A percentile compares a stretch with the other conserved stretches of the same genome.
Conservation (phyloP, 495 filamentous ascomycete genomes). For the Xylaria grammica region DNA sequence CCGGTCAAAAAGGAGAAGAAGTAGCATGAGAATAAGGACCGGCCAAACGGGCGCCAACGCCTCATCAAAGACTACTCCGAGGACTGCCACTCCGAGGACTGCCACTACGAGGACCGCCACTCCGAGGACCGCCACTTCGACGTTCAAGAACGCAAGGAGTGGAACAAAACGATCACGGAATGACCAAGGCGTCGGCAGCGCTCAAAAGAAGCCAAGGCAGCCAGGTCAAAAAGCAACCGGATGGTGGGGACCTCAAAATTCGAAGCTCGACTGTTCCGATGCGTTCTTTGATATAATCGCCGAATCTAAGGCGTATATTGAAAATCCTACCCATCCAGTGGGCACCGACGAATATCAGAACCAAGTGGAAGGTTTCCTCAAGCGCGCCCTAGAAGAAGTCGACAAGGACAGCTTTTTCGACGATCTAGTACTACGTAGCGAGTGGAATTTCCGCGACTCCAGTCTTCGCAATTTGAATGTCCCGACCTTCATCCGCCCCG, state of each 20-base stretch:
- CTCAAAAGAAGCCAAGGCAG: constrained; percentile 3
- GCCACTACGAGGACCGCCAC: background rate
- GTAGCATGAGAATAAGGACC: too few species aligned
- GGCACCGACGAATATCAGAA: background rate
- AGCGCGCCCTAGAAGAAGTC: constrained; percentile 3
- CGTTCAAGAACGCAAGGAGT: too few species aligned
- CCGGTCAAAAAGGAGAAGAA: background rate
- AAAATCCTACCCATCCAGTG: background rate
- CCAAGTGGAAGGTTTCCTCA: constrained; percentile 1
- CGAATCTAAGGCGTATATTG: constrained; percentile 14
- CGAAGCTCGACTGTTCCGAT: constrained; percentile 11
- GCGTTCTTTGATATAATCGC: constrained; percentile 14
- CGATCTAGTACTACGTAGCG: background rate
- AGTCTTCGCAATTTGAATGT: accelerated
- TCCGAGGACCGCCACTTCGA: too few species aligned
- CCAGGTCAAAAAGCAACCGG: background rate
- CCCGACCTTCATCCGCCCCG: background rate
- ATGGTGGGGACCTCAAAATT: constrained; percentile 19
- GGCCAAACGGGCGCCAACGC: too few species aligned
- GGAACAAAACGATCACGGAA: background rate
- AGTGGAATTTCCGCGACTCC: constrained; percentile 7
- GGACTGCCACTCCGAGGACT: too few species aligned
- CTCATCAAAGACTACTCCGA: too few species aligned
- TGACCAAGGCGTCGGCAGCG: background rate
- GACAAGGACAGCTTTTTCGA: background rate